Evolutionary conservation across 164 flowering plant species (phyloP).

Genomic region (Annona cherimola): DNA sequence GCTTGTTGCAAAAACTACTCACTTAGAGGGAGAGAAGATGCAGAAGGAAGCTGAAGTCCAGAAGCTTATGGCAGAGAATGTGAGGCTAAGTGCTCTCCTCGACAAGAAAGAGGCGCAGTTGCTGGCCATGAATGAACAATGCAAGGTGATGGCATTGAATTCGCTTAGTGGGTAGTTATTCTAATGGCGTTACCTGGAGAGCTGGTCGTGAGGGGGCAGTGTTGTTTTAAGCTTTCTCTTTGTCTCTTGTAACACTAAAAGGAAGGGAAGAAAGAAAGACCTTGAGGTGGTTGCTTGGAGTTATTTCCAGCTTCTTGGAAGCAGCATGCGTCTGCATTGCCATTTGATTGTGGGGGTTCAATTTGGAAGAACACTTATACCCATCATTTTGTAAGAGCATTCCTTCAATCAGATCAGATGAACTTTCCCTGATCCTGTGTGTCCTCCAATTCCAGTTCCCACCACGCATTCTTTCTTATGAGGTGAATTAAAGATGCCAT

Average conservation of each 20-base stretch:
- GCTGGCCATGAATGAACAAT: constrained; percentile 94
- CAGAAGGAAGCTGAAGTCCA: constrained; percentile 87
- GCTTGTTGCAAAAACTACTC: constrained; percentile 70
- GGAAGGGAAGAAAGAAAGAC: background rate
- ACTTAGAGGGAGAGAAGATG: constrained; percentile 79
- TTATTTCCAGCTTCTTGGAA: background rate
- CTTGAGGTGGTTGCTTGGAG: background rate
- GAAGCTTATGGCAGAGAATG: constrained; percentile 89
- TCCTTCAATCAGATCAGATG: background rate
- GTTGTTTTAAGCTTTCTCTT: background rate
- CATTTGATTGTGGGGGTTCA: background rate
- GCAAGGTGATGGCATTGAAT: constrained; percentile 86
- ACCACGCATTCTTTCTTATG: no score
- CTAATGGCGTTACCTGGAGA: no score
- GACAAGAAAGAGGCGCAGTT: constrained; percentile 99
- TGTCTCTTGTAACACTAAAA: background rate
- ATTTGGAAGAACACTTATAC: background rate
- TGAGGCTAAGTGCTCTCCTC: constrained; percentile 66
- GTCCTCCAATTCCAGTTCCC: no score
- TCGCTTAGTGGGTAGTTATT: background rate
- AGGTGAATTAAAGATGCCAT: no score
- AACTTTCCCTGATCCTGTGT: no score
- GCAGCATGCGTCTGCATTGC: background rate
- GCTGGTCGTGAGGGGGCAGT: background rate
- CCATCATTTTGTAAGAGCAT: background rate